A percentile compares a stretch with the other conserved stretches of the same genome.
Conservation (phyloP, 306 rosid genomes). For the Styphnolobium japonicum region DNA sequence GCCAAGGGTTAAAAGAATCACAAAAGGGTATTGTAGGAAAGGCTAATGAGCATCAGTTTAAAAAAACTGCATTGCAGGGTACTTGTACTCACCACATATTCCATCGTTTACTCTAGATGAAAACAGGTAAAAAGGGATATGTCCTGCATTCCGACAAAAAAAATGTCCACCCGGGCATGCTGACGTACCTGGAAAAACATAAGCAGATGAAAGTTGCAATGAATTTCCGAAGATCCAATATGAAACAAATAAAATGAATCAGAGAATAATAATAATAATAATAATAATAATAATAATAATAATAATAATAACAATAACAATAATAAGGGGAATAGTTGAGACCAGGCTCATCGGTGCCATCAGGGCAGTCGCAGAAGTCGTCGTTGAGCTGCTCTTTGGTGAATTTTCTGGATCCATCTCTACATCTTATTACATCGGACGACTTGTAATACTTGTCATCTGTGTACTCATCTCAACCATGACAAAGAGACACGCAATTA, state of each 20-base stretch:
- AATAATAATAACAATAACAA: no score
- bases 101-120: constrained; percentile 97
- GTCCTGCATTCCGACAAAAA: constrained; percentile 80
- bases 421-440: constrained; percentile 66
- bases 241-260: not conserved
- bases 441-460: constrained; percentile 77
- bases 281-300: not conserved
- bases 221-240: constrained; percentile 5
- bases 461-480: no score
- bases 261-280: not conserved
- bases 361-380: constrained; percentile 87
- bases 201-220: not conserved
- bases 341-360: constrained; percentile 99
- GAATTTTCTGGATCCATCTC: constrained; percentile 82
- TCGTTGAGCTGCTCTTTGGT: constrained; percentile 80
- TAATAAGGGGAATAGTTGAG: not conserved
- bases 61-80: not conserved
- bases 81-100: constrained; percentile 70
- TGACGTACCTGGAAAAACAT: constrained; percentile 62
- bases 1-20: not conserved
- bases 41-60: not conserved
- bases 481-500: not conserved
- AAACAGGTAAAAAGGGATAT: constrained; percentile 48
- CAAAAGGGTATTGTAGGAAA: not conserved
- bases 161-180: constrained; percentile 88